These are phyloP conservation scores for Yamadazyma oceani DNA, from an alignment of 1,139 yeast species.

Conservation along the genomic window DNA sequence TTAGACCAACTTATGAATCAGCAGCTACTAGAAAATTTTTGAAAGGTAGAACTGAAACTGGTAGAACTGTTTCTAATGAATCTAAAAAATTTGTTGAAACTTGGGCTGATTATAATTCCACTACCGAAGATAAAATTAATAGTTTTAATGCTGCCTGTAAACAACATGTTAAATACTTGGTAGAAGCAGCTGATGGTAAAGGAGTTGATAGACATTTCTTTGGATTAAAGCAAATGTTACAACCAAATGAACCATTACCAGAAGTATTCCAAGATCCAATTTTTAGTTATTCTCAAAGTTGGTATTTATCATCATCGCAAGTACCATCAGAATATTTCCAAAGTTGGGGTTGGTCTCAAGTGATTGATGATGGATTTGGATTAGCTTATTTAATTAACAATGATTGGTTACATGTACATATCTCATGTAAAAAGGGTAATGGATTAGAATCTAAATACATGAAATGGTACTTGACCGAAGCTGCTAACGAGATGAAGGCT, in stretches of 20 bases:
- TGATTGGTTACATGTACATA: constrained; percentile 83
- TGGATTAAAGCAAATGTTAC: constrained; percentile 77
- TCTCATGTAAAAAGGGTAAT: constrained; percentile 70
- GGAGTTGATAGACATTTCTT: constrained; percentile 95
- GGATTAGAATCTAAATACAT: constrained; percentile 69
- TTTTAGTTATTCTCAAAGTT: constrained; percentile 70
- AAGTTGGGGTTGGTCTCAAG: constrained; percentile 97
- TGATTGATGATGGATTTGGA: constrained; percentile 91
- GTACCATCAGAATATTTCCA: constrained; percentile 84
- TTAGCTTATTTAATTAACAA: constrained; percentile 90
- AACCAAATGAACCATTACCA: constrained; percentile 62
- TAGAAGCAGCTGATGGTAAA: constrained; percentile 78
- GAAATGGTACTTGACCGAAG: constrained; percentile 68
- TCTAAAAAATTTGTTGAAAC: constrained; percentile 71
- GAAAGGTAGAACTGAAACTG: constrained; percentile 95
- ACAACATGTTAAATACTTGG: constrained; percentile 74
- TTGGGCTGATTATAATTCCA: constrained; percentile 62
- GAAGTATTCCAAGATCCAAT: constrained; percentile 76
- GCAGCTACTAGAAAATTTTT: constrained; percentile 91
- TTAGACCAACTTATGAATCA: constrained; percentile 92
- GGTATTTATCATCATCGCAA: constrained; percentile 91
- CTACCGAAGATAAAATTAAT: constrained; percentile 58
- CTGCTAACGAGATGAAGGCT: constrained; percentile 81
- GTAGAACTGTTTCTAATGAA: constrained; percentile 82
- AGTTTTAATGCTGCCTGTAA: constrained; percentile 73